Evolutionary conservation across 2,329 filamentous ascomycete species (phyloP).

Genomic region (Exutisphaerella laricina): DNA sequence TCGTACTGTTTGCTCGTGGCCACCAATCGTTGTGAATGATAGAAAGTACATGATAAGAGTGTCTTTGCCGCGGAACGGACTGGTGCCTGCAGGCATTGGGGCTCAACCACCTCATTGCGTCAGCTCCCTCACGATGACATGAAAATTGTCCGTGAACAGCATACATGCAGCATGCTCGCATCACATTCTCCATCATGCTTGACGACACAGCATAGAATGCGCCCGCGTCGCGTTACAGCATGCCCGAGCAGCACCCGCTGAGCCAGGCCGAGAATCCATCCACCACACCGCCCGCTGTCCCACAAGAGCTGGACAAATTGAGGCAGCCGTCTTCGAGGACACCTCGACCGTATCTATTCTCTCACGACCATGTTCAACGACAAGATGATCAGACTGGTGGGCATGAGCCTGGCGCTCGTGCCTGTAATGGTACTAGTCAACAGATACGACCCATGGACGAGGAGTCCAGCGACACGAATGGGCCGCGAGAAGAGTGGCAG

Average conservation of each 20-base stretch:
- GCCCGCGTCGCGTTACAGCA: background rate
- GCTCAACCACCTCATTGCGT: background rate
- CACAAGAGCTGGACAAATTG: constrained; percentile 1
- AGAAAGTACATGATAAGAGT: background rate
- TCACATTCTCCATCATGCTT: background rate
- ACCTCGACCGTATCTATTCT: constrained; percentile 8
- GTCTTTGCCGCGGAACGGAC: background rate
- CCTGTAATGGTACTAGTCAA: constrained; percentile 15
- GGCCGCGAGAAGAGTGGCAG: constrained; percentile 10
- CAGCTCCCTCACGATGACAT: background rate
- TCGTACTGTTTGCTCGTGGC: too few relatives aligned
- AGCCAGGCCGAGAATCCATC: background rate
- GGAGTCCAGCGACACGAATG: background rate
- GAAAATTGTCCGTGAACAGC: background rate
- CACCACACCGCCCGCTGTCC: background rate
- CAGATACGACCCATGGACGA: constrained; percentile 13
- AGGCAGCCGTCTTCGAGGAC: constrained; percentile 8
- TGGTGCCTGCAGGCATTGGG: background rate
- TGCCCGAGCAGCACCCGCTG: background rate
- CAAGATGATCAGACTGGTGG: constrained; percentile 14
- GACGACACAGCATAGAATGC: background rate
- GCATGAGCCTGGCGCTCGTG: constrained; percentile 14
- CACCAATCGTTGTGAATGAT: too few relatives aligned
- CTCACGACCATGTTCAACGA: constrained; percentile 6
- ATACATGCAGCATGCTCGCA: background rate